phyloP scores from a whole-genome alignment of 495 filamentous ascomycete genomes.

The Aspergillus indologenus region DNA sequence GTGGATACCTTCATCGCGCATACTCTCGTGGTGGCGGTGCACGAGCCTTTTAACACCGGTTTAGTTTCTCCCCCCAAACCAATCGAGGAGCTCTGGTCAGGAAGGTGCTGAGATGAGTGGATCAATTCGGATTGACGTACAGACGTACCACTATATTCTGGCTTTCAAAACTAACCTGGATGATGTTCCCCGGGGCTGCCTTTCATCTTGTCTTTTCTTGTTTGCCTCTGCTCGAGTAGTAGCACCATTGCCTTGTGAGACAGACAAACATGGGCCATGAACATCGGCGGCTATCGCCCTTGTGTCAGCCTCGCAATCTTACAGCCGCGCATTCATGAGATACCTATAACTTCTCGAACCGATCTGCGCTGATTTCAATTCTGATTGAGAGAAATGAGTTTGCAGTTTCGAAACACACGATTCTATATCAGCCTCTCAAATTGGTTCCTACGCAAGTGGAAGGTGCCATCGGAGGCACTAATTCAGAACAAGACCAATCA shows the following conservation, averaged over 20 bases:
- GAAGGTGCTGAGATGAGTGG: neutral
- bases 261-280: neutral
- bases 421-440: no score
- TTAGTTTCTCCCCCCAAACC: neutral
- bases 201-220: neutral
- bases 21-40: conserved; percentile 2
- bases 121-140: neutral
- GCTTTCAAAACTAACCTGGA: no score
- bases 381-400: no score
- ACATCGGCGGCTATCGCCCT: neutral
- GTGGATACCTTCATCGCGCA: neutral
- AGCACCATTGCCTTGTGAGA: neutral
- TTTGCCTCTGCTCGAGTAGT: neutral
- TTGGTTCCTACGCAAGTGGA: no score
- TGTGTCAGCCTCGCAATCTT: conserved; percentile 1
- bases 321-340: no score
- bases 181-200: neutral
- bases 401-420: no score
- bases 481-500: neutral
- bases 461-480: no score
- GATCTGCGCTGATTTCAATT: no score
- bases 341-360: neutral
- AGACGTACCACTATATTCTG: no score
- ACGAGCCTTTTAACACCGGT: neutral
- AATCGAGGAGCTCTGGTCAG: neutral